Evolutionary conservation across 2,329 filamentous ascomycete species (phyloP), one percentile per base, ranked within the genome.

Genomic region (Trichoderma polysporum): DNA sequence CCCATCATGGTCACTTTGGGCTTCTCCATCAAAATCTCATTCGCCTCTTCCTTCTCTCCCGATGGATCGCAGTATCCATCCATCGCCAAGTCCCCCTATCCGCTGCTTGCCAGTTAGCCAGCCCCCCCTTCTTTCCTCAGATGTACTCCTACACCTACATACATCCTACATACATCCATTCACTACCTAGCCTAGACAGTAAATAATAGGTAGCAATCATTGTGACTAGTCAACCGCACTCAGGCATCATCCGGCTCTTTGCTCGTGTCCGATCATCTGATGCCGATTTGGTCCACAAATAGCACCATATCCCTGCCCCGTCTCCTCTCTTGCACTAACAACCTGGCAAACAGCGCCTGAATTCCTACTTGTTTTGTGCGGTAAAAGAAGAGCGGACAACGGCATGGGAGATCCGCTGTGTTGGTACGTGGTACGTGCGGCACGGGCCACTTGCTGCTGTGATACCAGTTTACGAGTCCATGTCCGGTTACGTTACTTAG

Each of bases 201-300:
- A 61, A n/a, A n/a, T n/a, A 25, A 41, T n/a, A n/a, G 35, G 25
- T n/a, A 17, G 47, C 33, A 53, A 29, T 33, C 25, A n/a, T 33
- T 31, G 31, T 54, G 60, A 63, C 47, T 13, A 37, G 49, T 41
- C 60, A 62, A 33, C 27, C 17, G 60, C 37, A 33, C 50, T 47
- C 50, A 56, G 60, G 60, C 52, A 54, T 53, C 50, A 27, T 47
- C 50, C 60, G 27, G 60, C 19, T 56, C 60, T 64, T 41, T 54
- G 60, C 47, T 64, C 60, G 50, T 64, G 60, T 64, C 60, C 60
- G 60, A 64, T 64, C 60, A 64, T 64, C 60, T 64, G 60, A 64
- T 64, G 50, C 37, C 60, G 60, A 56, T 64, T 33, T 52, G 49
- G 50, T 64, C 60, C 50, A 54, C 60, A 64, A 45, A 54, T 64